Evolutionary conservation across 2,329 filamentous ascomycete genomes (phyloP), one percentile per base, ranked within the genome.

Genomic region (Conoideocrella luteorostrata): DNA sequence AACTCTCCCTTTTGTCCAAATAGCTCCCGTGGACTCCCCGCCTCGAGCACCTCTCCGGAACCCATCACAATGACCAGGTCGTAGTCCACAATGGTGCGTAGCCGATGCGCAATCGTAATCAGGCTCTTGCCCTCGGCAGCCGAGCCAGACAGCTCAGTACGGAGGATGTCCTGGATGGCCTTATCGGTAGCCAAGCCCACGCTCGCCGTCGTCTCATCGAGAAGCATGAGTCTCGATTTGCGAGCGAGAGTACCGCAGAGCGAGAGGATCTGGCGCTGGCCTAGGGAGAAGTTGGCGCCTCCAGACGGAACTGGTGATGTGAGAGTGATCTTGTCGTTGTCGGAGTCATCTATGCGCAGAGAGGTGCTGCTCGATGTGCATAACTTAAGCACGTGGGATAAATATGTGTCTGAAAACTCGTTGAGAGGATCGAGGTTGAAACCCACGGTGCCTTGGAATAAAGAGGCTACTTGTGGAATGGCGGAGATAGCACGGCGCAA

Each of bases 361-460:
- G 12, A 20, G 4, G 4, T n/a, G n/a, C 26, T 30, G 17, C 5
- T 30, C 23, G 39, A 32, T 15, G n/a, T 33, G 15, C 80, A 80
- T 20, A 76, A 71, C 28, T 71, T 66, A 5, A 84, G 62, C 0
- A 76, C 78, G 48, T 72, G 71, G 24, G 67, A 63, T 1, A 84
- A 64, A 30, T 72, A 67, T 3, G 59, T 58, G 44, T 76, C 72
- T 0, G 67, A 64, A 61, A 65, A 41, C 54, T 62, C 13, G 59
- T 65, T 65, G 39, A 78, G 77, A 0, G 80, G 74, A 57, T 84
- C 79, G 11, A 84, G 66, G 51, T 84, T 71, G 12, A 62, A 65
- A 23, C 55, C 56, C 10, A 71, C 60, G 20, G 58, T 64, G 4
- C 69, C 69, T 37, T 65, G 66, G 50, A 72, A 71, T 1, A 75